These are phyloP conservation scores for Coccomyxa subellipsoidea DNA, from an alignment of 163 green algal genomes.

Conservation along the genomic window DNA sequence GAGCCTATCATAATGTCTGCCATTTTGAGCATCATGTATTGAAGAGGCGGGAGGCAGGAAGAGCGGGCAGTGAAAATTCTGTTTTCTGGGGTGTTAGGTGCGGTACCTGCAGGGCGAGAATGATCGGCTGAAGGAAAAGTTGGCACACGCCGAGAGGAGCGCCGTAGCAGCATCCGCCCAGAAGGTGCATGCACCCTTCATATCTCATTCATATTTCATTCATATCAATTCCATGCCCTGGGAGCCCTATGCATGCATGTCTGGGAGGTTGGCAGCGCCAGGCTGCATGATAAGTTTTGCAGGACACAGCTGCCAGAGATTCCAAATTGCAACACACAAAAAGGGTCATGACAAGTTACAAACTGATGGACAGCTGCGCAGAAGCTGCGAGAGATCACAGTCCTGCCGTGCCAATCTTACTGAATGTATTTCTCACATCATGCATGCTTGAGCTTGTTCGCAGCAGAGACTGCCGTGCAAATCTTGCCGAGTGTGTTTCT, in stretches of 20 bases:
- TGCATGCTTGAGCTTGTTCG: too few species aligned
- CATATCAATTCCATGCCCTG: background rate
- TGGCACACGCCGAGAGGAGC: background rate
- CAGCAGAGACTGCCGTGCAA: too few species aligned
- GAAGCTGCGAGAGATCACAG: too few species aligned
- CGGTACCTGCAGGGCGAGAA: constrained; percentile 14
- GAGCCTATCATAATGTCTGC: too few species aligned
- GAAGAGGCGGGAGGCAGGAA: too few species aligned
- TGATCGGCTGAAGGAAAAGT: constrained; percentile 15
- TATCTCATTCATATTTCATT: background rate
- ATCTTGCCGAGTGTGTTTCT: too few species aligned
- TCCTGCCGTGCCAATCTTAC: too few species aligned
- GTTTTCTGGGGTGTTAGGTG: background rate
- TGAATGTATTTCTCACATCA: too few species aligned
- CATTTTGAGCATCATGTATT: too few species aligned
- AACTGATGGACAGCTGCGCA: too few species aligned
- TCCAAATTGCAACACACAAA: too few species aligned
- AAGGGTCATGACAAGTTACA: too few species aligned
- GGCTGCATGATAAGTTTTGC: background rate
- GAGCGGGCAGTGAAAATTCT: background rate
- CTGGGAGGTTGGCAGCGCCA: background rate
- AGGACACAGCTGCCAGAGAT: background rate
- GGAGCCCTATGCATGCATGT: background rate
- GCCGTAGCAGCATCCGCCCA: background rate
- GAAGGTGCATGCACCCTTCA: background rate